These are phyloP conservation scores for Podila verticillata DNA, from an alignment of 192 early-diverging fungal species.

Conservation along the genomic window DNA sequence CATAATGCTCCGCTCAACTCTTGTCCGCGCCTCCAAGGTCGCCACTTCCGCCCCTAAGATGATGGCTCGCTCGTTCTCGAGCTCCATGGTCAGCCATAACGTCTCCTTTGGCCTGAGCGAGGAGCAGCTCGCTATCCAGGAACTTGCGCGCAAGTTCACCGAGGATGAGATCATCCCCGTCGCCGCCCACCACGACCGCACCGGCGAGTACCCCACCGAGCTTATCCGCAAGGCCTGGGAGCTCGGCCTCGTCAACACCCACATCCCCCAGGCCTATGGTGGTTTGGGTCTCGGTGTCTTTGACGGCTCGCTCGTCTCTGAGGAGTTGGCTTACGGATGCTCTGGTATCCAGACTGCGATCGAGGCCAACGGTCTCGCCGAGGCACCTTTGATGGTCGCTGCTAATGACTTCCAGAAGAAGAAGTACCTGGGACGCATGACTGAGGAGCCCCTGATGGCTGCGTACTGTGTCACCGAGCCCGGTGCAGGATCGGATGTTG, in stretches of 20 bases:
- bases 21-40: conserved; percentile 32
- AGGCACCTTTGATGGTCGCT: conserved; percentile 90
- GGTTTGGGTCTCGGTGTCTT: conserved; percentile 91
- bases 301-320: conserved; percentile 86
- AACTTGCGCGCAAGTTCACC: conserved; percentile 90
- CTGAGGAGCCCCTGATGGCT: conserved; percentile 94
- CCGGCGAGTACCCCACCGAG: conserved; percentile 91
- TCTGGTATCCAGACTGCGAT: conserved; percentile 96
- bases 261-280: conserved; percentile 87
- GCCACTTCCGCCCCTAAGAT: conserved; percentile 12
- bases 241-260: conserved; percentile 90
- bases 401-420: conserved; percentile 92
- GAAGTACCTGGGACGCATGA: conserved; percentile 98
- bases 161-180: conserved; percentile 89
- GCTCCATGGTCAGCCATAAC: conserved; percentile 32
- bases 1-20: conserved; percentile 44
- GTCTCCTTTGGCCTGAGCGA: conserved; percentile 77
- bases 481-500: conserved; percentile 81
- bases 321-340: conserved; percentile 95
- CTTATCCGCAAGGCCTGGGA: conserved; percentile 93
- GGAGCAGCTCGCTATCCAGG: conserved; percentile 88
- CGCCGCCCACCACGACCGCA: conserved; percentile 93
- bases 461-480: conserved; percentile 92
- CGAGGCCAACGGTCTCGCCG: conserved; percentile 94
- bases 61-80: conserved; percentile 48